Evolutionary conservation across 2,329 filamentous ascomycete genomes (phyloP).

Genomic region (Albophoma yamanashiensis): DNA sequence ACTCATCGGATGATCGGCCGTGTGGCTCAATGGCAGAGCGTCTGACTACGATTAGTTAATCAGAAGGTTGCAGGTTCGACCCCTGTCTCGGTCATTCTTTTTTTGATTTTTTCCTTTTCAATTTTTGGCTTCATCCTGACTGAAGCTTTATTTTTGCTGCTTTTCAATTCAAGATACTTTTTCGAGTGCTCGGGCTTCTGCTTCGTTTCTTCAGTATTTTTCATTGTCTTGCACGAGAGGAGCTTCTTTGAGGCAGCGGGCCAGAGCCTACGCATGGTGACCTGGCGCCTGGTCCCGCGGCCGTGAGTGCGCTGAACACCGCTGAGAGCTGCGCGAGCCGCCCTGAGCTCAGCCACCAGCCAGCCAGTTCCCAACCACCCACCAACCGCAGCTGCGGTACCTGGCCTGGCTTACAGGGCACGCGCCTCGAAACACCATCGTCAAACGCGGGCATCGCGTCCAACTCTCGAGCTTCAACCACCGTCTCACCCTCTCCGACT

Average conservation of each 20-base stretch:
- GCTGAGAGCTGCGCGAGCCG: background rate
- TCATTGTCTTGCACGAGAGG: too few relatives aligned
- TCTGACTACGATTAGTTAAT: background rate
- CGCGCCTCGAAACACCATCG: background rate
- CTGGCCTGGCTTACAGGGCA: too few relatives aligned
- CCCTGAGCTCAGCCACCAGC: background rate
- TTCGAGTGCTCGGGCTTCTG: background rate
- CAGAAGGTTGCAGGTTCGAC: background rate
- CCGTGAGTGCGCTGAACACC: too few relatives aligned
- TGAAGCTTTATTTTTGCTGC: background rate
- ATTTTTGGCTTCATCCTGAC: background rate
- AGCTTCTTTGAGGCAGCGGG: too few relatives aligned
- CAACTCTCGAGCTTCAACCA: background rate
- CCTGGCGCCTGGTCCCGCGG: background rate
- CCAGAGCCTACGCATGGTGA: too few relatives aligned
- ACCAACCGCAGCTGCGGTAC: background rate
- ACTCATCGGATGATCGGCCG: background rate
- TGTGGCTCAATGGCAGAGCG: background rate
- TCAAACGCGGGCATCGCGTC: background rate
- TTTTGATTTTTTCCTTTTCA: background rate
- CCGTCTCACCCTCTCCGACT: background rate
- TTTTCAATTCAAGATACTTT: background rate
- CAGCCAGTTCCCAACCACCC: background rate
- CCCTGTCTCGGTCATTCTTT: background rate
- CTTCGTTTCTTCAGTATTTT: background rate